Base-by-base conservation (phyloP, 805 yeast species). In the Saccharomycopsis fibuligera region DNA sequence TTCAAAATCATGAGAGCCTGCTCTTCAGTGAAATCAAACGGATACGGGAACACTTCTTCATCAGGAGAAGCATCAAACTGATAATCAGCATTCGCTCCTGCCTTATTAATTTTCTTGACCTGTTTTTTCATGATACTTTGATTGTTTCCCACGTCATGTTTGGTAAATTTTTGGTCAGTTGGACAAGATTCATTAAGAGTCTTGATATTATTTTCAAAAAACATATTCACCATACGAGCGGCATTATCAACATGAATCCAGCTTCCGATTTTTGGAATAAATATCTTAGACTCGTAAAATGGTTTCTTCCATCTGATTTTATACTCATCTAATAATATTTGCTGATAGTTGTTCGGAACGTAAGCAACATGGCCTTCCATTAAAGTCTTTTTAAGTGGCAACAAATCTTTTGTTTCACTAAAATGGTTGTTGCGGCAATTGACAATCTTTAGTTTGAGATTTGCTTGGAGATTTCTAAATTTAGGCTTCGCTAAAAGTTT, bases 341-440 rank as follows among this genome's bases (percentile, higher is more conserved):
- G 41, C 9, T 12, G n/a, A 33, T 23, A 49, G n/a, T 49, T 27
- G 22, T 49, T 44, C 8, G 88, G 88, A 14, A 82, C 64, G 50
- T 79, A 72, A 3, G 79, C 76, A 16, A 73, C 69, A 10, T 75
- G 76, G 10, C 81, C 81, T 58, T 83, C 88, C 56, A 76, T 77
- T 45, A 68, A 60, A 0, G 84, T 69, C 35, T 69, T 58, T 10
- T 68, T 59, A 49, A 83, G 60, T 1, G 86, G 85, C 4, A 75
- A 67, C n/a, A 83, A 48, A 49, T 77, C 78, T 1, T 70, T 64
- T 41, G 69, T 58, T 0, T 62, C 55, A 42, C 69, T 67, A 53
- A 76, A 78, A 62, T 83, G 90, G 47, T 71, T 66, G 61, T 82
- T 81, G 50, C 84, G 68, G 60, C 89, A 82, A 43, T 74, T 71